Evolutionary conservation across 768 basidiomycete species (phyloP), one percentile per base, ranked within the genome.

Genomic region (Lenzites betulinus): DNA sequence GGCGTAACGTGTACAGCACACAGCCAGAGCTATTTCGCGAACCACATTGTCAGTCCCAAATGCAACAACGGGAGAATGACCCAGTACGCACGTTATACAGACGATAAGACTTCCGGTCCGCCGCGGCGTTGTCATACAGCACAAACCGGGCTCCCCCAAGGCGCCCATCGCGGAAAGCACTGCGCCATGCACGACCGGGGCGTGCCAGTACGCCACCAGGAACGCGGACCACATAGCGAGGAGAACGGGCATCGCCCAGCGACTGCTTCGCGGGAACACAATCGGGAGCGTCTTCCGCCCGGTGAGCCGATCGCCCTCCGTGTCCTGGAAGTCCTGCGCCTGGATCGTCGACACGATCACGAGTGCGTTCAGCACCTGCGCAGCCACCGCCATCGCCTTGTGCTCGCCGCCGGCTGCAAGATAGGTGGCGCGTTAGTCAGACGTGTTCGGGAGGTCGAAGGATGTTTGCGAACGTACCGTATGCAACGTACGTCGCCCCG

Each of bases 401-500:
- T 48, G 47, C 8, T 35, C n/a, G 28, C 44, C n/a, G 39, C 52
- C 22, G 22, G 22, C 53, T 54, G 52, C 12, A n/a, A n/a, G n/a
- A n/a, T n/a, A n/a, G n/a, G 35, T 8, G 16, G 23, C 12, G 28
- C 23, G 18, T 49, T 26, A 44, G 44, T 35, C 23, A 4, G 25
- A n/a, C 30, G 6, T 0, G 7, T 35, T 3, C 20, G 33, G n/a
- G 26, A 25, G 15, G 6, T 11, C 26, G 30, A 18, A 16, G 8
- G 7, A 12, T 42, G 30, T n/a, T n/a, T n/a, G n/a, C n/a, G n/a
- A n/a, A 25, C 46, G 42, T 53, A 62, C 60, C 36, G 59, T 63
- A 56, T 15, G 58, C 58, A 7, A 77, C 65, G 23, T 63, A 59
- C 2, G 71, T 77, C 1, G 75, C 71, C 0, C 78, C 78, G 0